A percentile compares a stretch with the other conserved stretches of the same genome.
Conservation (phyloP, 208 protist genomes). For the Leishmania turanica region DNA sequence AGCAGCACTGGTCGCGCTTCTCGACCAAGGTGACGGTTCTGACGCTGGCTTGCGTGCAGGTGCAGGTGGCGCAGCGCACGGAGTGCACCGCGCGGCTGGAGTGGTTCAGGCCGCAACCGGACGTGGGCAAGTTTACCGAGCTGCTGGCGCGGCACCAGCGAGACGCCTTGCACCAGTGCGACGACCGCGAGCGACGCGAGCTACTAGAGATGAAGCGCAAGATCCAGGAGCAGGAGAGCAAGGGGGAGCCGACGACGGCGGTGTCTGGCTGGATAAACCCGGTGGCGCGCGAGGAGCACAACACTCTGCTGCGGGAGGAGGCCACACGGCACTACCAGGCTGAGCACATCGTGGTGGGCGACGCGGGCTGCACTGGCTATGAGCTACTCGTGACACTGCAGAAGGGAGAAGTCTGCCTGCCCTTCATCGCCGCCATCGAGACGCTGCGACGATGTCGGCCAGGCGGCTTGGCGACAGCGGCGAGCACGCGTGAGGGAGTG, state of each 20-base stretch:
- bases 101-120: conserved; percentile 61
- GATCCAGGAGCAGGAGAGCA: conserved; percentile 77
- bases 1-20: conserved; percentile 83
- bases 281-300: conserved; percentile 68
- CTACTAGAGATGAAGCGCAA: conserved; percentile 83
- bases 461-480: conserved; percentile 2
- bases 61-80: conserved; percentile 62
- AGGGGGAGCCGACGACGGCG: conserved; percentile 42
- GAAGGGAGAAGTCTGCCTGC: conserved; percentile 43
- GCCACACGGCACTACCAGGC: conserved; percentile 67
- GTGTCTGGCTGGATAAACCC: conserved; percentile 48
- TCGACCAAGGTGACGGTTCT: conserved; percentile 82
- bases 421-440: conserved; percentile 41
- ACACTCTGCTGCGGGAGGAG: conserved; percentile 68
- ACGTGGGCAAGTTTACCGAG: conserved; percentile 49
- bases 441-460: conserved; percentile 20
- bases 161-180: conserved; percentile 68
- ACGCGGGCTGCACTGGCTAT: conserved; percentile 55
- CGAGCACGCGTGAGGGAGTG: conserved; percentile 15
- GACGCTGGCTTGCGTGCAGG: conserved; percentile 72
- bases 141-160: conserved; percentile 49
- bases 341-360: conserved; percentile 69
- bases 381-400: conserved; percentile 52
- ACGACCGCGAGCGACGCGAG: conserved; percentile 81
- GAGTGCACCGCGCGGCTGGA: conserved; percentile 68